Base-by-base conservation (phyloP, 2,329 filamentous ascomycete genomes). In the Blumeria graminis region DNA sequence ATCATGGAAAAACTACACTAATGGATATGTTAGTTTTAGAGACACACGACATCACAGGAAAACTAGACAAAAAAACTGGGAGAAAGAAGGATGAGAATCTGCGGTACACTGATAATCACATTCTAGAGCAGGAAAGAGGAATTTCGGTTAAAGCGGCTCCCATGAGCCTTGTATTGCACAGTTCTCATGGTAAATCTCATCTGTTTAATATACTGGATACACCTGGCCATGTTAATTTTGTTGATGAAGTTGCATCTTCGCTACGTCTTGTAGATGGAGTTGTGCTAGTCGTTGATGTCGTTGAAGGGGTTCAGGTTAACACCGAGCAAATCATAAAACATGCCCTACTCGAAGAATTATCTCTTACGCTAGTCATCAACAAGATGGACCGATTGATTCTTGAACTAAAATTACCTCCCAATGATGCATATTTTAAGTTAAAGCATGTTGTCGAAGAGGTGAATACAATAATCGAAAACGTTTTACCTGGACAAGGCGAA, bases 371-470 rank as follows among this genome's bases (percentile, higher is more conserved):
- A 59, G 80, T 98, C 57, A 77, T 98, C 70, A 98, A 96, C 76
- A 98, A 98, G 72, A 84, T 98, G 80, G 92, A 98, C 64, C 81
- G 92, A 28, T 72, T 98, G 58, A 94, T 98, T 60, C 71, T 98
- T 50, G 92, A 98, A 70, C 74, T 98, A 55, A 94, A 94, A 68
- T 76, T 98, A 13, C 92, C 92, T 1, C 92, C 92, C 1, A 86
- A 82, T 61, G 92, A 98, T 67, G 92, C 92, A 11, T 98, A 98
- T 71, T 96, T 95, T 75, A 98, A 98, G 74, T 74, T 98, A 56
- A 96, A 95, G 71, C 89, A 96, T 68, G 88, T 95, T n/a, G 80
- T 98, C 56, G 92, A 98, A 69, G 87, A 96, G 69, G 89, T 98
- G 69, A 98, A 98, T 70, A 94, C 87, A 0, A 74, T 92, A 62